Conservation (phyloP, 179 eudicot species). For the Carnegiea gigantea region DNA sequence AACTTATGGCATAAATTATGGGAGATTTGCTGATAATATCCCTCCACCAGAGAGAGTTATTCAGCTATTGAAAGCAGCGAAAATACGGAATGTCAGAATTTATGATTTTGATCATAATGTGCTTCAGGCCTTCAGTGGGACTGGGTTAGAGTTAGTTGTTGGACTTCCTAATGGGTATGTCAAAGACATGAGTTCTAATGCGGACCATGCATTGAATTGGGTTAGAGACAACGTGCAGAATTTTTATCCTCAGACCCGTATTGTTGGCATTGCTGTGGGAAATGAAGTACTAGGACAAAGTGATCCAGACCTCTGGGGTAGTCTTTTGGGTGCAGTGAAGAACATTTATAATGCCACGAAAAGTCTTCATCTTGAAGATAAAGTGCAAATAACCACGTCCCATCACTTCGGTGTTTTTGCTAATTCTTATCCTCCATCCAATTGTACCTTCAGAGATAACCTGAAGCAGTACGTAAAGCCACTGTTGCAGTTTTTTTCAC, state of each 20-base stretch:
- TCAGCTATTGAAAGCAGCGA: slow-evolving; percentile 59
- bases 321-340: slow-evolving; percentile 68
- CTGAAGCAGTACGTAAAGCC: slow-evolving; percentile 69
- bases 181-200: slow-evolving; percentile 62
- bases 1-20: slow-evolving; percentile 92
- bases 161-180: slow-evolving; percentile 77
- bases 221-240: slow-evolving; percentile 73
- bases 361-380: slow-evolving; percentile 47
- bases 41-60: slow-evolving; percentile 85
- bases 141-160: slow-evolving; percentile 83
- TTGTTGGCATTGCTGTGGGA: slow-evolving; percentile 91
- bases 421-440: slow-evolving; percentile 86
- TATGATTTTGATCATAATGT: slow-evolving; percentile 81
- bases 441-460: slow-evolving; percentile 60
- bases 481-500: slow-evolving; percentile 63
- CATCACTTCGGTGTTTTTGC: slow-evolving; percentile 76
- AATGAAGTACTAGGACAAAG: slow-evolving; percentile 71
- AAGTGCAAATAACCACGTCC: slow-evolving; percentile 71
- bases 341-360: slow-evolving; percentile 81
- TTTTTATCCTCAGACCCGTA: slow-evolving; percentile 65
- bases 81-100: slow-evolving; percentile 85
- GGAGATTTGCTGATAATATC: slow-evolving; percentile 82
- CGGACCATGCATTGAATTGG: slow-evolving; percentile 84
- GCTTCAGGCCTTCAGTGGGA: slow-evolving; percentile 77
- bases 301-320: slow-evolving; percentile 55